These are phyloP conservation scores for Fistulifera pelliculosa DNA, from an alignment of 108 stramenopile genomes.

Conservation along the genomic window DNA sequence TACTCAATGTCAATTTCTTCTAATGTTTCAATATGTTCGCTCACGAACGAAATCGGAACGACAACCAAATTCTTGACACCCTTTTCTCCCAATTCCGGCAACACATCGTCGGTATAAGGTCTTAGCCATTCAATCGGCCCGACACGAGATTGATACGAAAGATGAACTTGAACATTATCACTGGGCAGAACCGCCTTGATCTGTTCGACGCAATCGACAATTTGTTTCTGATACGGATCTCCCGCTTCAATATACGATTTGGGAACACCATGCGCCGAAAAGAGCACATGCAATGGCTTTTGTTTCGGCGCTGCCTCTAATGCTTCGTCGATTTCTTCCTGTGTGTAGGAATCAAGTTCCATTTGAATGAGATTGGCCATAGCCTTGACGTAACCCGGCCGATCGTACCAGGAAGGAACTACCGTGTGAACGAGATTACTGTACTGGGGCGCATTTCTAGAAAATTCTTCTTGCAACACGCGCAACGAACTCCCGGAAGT, in stretches of 20 bases:
- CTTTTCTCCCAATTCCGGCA: constrained; percentile 78
- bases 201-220: constrained; percentile 68
- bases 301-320: constrained; percentile 35
- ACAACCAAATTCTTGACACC: constrained; percentile 94
- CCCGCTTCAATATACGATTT: constrained; percentile 92
- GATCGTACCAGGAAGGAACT: constrained; percentile 88
- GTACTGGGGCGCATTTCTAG: constrained; percentile 46
- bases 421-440: constrained; percentile 90
- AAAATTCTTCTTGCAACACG: constrained; percentile 89
- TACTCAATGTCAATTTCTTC: constrained; percentile 99
- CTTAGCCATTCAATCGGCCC: constrained; percentile 98
- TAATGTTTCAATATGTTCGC: constrained; percentile 99
- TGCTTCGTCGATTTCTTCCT: constrained; percentile 56
- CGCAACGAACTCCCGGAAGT: constrained; percentile 90
- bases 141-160: constrained; percentile 91
- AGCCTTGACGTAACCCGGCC: constrained; percentile 87
- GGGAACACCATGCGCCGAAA: constrained; percentile 97
- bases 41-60: constrained; percentile 96
- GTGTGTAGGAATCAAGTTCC: constrained; percentile 79
- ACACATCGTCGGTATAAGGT: constrained; percentile 95
- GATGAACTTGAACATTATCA: constrained; percentile 68
- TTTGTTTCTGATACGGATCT: constrained; percentile 95
- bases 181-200: constrained; percentile 51
- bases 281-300: constrained; percentile 74
- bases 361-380: constrained; percentile 76